Evolutionary conservation across 2,329 filamentous ascomycete genomes (phyloP), one percentile per base, ranked within the genome.

Genomic region (Stemphylium beticola): DNA sequence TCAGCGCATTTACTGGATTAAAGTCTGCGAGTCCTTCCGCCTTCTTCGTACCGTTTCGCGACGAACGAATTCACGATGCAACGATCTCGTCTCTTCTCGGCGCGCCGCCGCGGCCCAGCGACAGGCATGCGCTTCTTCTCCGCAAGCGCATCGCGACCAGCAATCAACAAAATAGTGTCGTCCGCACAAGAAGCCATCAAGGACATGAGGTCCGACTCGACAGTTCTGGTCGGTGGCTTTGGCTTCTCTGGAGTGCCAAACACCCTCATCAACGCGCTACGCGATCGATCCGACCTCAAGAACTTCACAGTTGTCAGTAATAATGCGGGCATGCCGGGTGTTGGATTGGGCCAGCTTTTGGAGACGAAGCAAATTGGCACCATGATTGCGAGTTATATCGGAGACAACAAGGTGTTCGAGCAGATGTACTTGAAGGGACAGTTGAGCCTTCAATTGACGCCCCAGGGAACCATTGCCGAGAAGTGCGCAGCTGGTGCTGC

Each of bases 351-450:
- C 1, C 83, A 85, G 8, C 81, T 93, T 26, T 84, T 89, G 0
- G 82, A 86, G 49, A 84, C 86, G 0, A 88, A 89, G 11, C 89
- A 92, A 66, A 81, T 93, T 34, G 81, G 85, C 57, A 86, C 88
- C 53, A 84, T 93, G 72, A 86, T 92, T 56, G 80, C 91, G 18
- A 91, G 87, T 4, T 93, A 89, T 60, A 82, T 93, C 10, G 90
- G 90, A 8, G 86, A 88, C 59, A 93, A 93, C 75, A 93, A 92
- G 74, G 82, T 81, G 4, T 80, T 93, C 39, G 90, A 93, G 77
- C 83, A 84, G 65, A 88, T 89, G 74, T 93, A 93, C 64, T 74
- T 93, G 32, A 85, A 82, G 0, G 90, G 90, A n/a, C 79, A 90
- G 65, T 84, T 92, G 65, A 87, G 87, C 6, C 82, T 93, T 59